phyloP scores from a whole-genome alignment of 2,329 filamentous ascomycete species.

The Trichoderma cornu-damae region DNA sequence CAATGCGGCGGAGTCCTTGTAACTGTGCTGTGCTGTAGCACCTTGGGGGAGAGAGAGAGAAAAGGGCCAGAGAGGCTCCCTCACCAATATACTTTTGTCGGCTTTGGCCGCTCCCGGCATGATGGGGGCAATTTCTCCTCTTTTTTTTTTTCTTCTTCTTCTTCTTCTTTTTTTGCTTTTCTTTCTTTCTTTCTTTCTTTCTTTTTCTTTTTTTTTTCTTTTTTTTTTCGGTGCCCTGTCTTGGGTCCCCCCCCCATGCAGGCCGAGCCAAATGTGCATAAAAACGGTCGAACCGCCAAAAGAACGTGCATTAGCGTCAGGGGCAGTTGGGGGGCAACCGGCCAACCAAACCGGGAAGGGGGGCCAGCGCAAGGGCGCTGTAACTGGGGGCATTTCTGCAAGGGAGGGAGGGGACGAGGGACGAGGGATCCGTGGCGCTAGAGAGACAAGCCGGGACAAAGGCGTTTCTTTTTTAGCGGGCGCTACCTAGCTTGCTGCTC shows the following conservation, averaged over 20 bases:
- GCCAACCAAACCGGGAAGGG: constrained; percentile 16
- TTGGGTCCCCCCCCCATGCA: neutral
- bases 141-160: neutral
- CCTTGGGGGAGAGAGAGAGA: neutral
- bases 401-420: no score
- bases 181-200: neutral
- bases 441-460: constrained; percentile 8
- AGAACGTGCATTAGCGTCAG: constrained; percentile 20
- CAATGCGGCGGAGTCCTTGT: neutral
- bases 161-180: neutral
- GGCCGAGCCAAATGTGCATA: constrained; percentile 7
- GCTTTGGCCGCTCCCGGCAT: neutral
- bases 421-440: constrained; percentile 8
- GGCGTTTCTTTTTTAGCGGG: constrained; percentile 7
- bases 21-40: no score
- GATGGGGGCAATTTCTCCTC: neutral
- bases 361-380: neutral
- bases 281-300: constrained; percentile 14
- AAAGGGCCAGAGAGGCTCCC: no score
- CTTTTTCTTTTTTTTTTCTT: no score
- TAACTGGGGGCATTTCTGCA: neutral
- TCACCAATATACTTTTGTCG: neutral
- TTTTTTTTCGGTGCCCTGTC: no score
- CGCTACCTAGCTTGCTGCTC: no score
- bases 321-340: constrained; percentile 14